Percentiles rank a stretch among this genome's conserved stretches.
phyloP scores from a whole-genome alignment of 2,329 filamentous ascomycete genomes.

The Talaromyces sp. region DNA sequence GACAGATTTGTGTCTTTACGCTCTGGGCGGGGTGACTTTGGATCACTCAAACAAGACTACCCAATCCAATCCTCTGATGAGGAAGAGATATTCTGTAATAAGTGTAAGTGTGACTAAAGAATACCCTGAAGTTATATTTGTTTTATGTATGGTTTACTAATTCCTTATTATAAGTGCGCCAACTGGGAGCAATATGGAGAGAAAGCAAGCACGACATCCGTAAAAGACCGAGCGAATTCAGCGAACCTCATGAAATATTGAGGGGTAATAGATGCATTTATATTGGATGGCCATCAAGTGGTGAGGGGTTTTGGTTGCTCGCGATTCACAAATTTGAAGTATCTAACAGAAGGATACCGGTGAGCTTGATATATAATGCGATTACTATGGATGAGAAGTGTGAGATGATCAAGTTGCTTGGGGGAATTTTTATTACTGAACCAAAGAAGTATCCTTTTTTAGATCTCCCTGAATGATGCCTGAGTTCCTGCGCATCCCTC shows the following conservation, averaged over 20 bases:
- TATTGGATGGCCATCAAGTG: neutral
- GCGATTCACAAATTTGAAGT: neutral
- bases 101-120: neutral
- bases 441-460: neutral
- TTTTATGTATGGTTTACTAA: neutral
- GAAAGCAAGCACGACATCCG: neutral
- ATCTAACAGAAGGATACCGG: neutral
- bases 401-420: neutral
- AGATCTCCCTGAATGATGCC: neutral
- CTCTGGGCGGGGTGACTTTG: neutral
- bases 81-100: neutral
- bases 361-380: neutral
- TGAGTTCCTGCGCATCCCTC: neutral
- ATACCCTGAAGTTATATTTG: neutral
- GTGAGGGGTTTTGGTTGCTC: neutral
- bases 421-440: neutral
- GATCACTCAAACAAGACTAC: neutral
- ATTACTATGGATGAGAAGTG: neutral
- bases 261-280: neutral
- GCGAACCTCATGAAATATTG: neutral
- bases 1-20: neutral
- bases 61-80: neutral
- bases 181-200: neutral
- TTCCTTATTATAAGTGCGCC: neutral
- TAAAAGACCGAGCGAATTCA: neutral